Evolutionary conservation across 306 rosid genomes (phyloP).

Genomic region (Inga laurina): DNA sequence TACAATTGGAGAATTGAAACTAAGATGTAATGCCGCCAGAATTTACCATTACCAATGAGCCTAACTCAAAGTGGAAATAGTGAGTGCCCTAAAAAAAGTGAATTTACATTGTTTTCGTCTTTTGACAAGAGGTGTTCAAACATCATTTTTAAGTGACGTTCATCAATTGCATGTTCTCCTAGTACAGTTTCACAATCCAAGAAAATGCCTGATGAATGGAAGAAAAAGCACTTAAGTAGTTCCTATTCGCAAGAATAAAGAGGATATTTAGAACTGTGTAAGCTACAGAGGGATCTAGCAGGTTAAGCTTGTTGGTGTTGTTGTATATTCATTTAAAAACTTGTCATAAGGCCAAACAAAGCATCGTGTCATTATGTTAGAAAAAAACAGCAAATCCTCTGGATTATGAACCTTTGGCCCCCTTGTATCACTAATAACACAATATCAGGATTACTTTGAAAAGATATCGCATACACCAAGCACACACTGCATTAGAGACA

Average conservation of each 20-base stretch:
- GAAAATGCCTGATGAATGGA: too few relatives aligned
- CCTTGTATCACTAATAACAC: neutral
- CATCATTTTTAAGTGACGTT: neutral
- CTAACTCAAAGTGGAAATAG: neutral
- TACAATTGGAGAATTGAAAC: neutral
- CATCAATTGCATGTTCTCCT: neutral
- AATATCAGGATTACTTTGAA: neutral
- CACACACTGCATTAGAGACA: neutral
- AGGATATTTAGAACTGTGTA: too few relatives aligned
- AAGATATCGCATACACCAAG: constrained; percentile 2
- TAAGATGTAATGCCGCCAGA: neutral
- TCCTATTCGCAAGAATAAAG: too few relatives aligned
- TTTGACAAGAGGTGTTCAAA: neutral
- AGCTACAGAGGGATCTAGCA: too few relatives aligned
- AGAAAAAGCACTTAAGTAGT: too few relatives aligned
- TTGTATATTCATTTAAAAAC: neutral
- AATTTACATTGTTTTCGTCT: neutral
- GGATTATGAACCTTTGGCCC: neutral
- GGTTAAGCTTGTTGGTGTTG: too few relatives aligned
- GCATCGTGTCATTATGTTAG: constrained; percentile 13
- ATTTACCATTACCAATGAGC: neutral
- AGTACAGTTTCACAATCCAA: neutral
- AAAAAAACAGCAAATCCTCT: constrained; percentile 4
- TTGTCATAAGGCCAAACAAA: constrained; percentile 5
- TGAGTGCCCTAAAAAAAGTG: neutral